Evolutionary conservation across 2,329 filamentous ascomycete species (phyloP), one percentile per base, ranked within the genome.

Genomic region (Xylaria polymorpha): DNA sequence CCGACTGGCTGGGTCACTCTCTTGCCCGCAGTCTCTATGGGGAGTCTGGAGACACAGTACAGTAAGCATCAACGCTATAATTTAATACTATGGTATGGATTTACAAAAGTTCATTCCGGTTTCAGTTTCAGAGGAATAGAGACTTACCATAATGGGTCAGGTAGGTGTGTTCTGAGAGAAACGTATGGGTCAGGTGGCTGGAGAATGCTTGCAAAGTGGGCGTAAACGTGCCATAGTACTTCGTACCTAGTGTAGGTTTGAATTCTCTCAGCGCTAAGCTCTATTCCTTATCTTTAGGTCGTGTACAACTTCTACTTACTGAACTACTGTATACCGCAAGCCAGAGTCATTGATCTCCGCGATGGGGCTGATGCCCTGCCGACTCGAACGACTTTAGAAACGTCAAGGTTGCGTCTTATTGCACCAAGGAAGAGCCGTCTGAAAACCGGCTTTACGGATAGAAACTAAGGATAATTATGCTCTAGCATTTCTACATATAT

Each of bases 31-130:
- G 58, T 51, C 18, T 66, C 53, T 44, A 50, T 43, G 20, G 29
- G 39, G 29, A 18, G 44, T 44, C 22, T 22, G 43, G n/a, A 58
- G n/a, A 20, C 20, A 48, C 7, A 10, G 39, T 39, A 64, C 55
- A 67, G 68, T 70, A 70, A 70, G 68, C 68, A 67, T n/a, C 6
- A 32, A 32, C 39, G 35, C 43, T 25, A 44, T 43, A 37, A 41
- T 35, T 29, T 32, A 15, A 32, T 7, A 18, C 22, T 50, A 20
- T 10, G 14, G 14, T 22, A 41, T 43, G 8, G 55, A 25, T 67
- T 46, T 20, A 48, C 57, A 60, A 43, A 50, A 51, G 41, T 37
- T 43, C 46, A 29, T 60, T 46, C 37, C 25, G 10, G 25, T 25
- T 41, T 65, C 46, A 20, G 22, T 18, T 25, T 65, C 44, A 50